Evolutionary conservation across 345 rosid species (phyloP), one percentile per base, ranked within the genome.

Genomic region (Ceriops zippeliana): DNA sequence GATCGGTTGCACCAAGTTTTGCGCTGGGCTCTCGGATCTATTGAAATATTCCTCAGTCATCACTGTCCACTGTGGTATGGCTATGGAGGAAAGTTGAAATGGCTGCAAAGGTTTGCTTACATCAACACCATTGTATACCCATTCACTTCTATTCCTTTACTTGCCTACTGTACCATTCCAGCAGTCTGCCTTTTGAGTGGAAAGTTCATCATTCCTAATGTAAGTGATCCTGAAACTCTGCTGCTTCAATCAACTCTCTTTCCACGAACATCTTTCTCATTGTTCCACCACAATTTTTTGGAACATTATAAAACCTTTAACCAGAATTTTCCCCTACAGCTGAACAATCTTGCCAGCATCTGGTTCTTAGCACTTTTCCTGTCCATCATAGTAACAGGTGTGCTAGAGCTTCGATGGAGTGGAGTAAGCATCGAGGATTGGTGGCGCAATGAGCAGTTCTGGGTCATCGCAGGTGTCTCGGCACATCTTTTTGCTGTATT

Each of bases 361-460:
- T 93, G 96, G 96, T 93, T 93, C 85, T 38, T 93, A 27, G 98
- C 96, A 0, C 90, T 93, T 61, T 91, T 93, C 78, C 65, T 93
- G 58, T 89, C 97, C 67, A 93, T 93, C 76, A 93, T 93, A 1
- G 88, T 91, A 21, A 91, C 98, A 0, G 85, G 96, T 6, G 75
- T 93, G 27, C 82, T 93, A 13, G 98, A 93, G 72, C 93, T 93
- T 5, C 82, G 98, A 15, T 93, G 97, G 98, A 93, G 98, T 28
- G 80, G 82, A 4, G 97, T 93, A 26, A 86, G 92, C 87, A 91
- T 91, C 26, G 86, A 85, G 61, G 98, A 89, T 52, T 88, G 87
- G 78, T 93, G 97, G 98, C 84, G 98, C 38, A 93, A 93, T 72
- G 98, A 93, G 81, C 98, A 93, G 65, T 93, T 93, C 73, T 93